Evolutionary conservation across 805 yeast genomes (phyloP).

Genomic region (Schwanniomyces yamadae): DNA sequence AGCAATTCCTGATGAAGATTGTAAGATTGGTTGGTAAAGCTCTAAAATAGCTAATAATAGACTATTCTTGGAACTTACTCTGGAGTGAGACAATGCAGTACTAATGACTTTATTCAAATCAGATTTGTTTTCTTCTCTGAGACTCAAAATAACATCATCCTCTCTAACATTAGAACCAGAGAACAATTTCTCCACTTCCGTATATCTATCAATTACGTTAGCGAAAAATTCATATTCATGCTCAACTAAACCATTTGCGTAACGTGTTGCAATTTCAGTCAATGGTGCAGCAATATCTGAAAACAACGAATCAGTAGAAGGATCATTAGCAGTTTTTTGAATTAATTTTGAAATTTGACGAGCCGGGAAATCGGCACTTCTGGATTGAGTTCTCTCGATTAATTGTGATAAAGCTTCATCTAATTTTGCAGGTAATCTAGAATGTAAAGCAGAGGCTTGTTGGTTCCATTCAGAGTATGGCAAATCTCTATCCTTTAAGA

Average conservation of each 20-base stretch:
- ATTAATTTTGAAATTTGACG: conserved; percentile 73
- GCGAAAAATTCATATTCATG: conserved; percentile 83
- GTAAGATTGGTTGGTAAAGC: conserved; percentile 77
- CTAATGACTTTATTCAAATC: conserved; percentile 70
- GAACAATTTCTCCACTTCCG: conserved; percentile 74
- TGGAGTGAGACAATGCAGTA: conserved; percentile 82
- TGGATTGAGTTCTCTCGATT: conserved; percentile 61
- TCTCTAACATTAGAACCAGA: conserved; percentile 74
- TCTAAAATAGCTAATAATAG: conserved; percentile 81
- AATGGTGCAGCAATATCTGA: conserved; percentile 65
- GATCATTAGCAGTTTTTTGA: conserved; percentile 55
- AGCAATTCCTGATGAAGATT: conserved; percentile 68
- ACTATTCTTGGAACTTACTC: conserved; percentile 91
- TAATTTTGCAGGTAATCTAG: conserved; percentile 78
- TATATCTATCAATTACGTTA: conserved; percentile 66
- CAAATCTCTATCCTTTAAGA: conserved; percentile 73
- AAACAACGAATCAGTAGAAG: conserved; percentile 47
- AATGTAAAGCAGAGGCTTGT: conserved; percentile 85
- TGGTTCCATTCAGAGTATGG: conserved; percentile 93
- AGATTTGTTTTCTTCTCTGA: conserved; percentile 85
- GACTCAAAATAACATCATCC: conserved; percentile 81
- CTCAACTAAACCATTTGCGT: conserved; percentile 70
- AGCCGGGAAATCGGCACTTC: conserved; percentile 90
- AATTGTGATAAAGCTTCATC: conserved; percentile 65
- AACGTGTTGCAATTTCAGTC: conserved; percentile 64